These are phyloP conservation scores for Exophiala sp. DNA, from an alignment of 2,329 filamentous ascomycete genomes.

Conservation along the genomic window DNA sequence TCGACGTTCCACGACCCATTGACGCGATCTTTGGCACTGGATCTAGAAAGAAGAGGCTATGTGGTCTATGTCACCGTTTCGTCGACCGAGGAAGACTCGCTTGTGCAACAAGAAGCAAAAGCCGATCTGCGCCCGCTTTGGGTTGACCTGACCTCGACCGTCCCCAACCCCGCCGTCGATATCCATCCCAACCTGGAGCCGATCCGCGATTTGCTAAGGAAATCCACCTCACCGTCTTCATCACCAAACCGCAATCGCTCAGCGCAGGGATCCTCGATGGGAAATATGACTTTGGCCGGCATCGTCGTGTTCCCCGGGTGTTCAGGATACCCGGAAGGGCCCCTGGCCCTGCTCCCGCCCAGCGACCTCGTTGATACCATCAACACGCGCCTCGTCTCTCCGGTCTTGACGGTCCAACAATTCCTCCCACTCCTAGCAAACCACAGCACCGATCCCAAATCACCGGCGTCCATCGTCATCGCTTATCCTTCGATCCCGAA, in stretches of 20 bases:
- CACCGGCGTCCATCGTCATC: conserved; percentile 37
- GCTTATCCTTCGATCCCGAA: conserved; percentile 43
- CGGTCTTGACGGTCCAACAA: conserved; percentile 79
- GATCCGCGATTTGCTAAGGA: conserved; percentile 26
- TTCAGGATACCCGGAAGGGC: conserved; percentile 70
- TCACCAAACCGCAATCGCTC: conserved; percentile 14
- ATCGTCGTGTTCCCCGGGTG: conserved; percentile 75
- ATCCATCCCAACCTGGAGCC: conserved; percentile 29
- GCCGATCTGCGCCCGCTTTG: conserved; percentile 75
- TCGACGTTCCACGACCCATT: conserved; percentile 70
- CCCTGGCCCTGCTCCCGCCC: conserved; percentile 76
- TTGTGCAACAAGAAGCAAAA: conserved; percentile 66
- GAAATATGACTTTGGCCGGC: conserved; percentile 58
- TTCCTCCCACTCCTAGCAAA: conserved; percentile 73
- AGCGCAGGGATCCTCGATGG: conserved; percentile 15
- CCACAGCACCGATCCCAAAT: conserved; percentile 47
- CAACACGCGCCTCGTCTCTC: conserved; percentile 85
- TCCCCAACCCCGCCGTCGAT: conserved; percentile 24
- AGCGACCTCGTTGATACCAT: conserved; percentile 83
- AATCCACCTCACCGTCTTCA: conserved; percentile 18
- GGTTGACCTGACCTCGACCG: conserved; percentile 70
- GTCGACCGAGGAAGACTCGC: conserved; percentile 74
- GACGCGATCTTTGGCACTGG: conserved; percentile 73
- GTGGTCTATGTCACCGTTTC: conserved; percentile 87
- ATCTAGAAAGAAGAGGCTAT: conserved; percentile 85